Base-by-base conservation (phyloP, 2,329 filamentous ascomycete genomes). In the Diplodia intermedia region DNA sequence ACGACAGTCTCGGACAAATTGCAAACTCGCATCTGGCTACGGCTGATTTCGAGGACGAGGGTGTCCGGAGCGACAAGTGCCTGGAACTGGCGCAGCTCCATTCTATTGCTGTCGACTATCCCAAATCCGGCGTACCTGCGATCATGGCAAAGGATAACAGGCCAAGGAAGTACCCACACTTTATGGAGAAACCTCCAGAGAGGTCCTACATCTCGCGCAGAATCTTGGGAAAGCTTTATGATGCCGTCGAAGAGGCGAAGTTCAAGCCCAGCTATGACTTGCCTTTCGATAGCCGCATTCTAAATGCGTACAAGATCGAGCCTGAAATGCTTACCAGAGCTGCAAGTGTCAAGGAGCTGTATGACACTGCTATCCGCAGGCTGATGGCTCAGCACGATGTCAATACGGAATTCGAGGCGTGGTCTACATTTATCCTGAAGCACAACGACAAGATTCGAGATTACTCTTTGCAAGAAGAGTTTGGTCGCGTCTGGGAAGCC, bases 31-130 rank as follows among this genome's bases (percentile, higher is more conserved):
- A 99, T 79, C 81, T 97, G 20, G 94, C 89, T 1, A 88, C 87
- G 73, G 90, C 93, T 0, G 95, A 99, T 75, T 77, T 72, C 9
- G 80, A 86, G 4, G 73, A 79, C 0, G 75, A 83, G 1, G 92
- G 93, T 0, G 89, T 94, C 0, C 89, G 88, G 71, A 84, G 89
- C 70, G 72, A 82, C 0, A 88, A 86, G 68, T 98, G 94, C 73
- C 79, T 95, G 0, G 82, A 88, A 62, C 83, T 98, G 4, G 93
- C 94, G 2, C 82, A 86, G 9, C 81, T 98, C 2, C 95, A 99
- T 77, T 98, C 95, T 0, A 88, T 89, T 72, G 94, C 95, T 0
- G 95, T 99, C 0, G 95, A 99, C 77, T 99, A 95, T 75, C 89
- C 92, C 54, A 99, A 99, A 81, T 94, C 92, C 1, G 95, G 95